Base-by-base conservation (phyloP, 345 rosid species). In the Euphorbia tirucalli region DNA sequence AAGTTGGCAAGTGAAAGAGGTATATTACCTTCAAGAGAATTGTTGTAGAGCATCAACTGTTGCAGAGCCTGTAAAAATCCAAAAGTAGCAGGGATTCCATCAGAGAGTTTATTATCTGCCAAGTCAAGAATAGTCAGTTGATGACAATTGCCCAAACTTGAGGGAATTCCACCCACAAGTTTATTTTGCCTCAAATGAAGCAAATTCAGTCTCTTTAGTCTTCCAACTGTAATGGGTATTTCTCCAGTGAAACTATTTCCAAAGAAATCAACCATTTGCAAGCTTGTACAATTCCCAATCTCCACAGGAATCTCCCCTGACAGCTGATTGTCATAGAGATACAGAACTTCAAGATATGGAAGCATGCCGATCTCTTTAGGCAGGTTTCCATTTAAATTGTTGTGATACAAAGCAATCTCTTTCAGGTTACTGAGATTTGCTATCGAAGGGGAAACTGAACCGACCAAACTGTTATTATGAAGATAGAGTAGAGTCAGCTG, bases 11-110 rank as follows among this genome's bases (percentile, higher is more conserved):
- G 84, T 37, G 91, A 75, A 57, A 78, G 80, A 10, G 99, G 97
- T 70, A 95, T 86, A 1, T 24, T 85, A 67, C 97, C 97, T 65
- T 79, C 78, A 21, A 95, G 89, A 22, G 97, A 89, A 66, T 95
- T 95, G 84, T 95, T 95, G 85, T 95, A 92, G 60, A 95, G 92
- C 97, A 92, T 89, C 61, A 92, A 68, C 86, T 90, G 88, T 76
- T 87, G 76, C 28, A 95, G 71, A 35, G 81, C 80, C 16, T 67
- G 76, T n/a, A 95, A 82, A 73, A 21, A 79, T 59, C 94, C 93
- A 1, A 87, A 78, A 0, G 87, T 82, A 1, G 72, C 78, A 0
- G 99, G 96, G 80, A 90, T 82, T 16, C 81, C 79, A 52, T 96
- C 98, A 0, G 89, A 79, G 58, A 95, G 80, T 49, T 77, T 44